phyloP scores from a whole-genome alignment of 2,329 filamentous ascomycete species.

The Coniochaeta sp. region DNA sequence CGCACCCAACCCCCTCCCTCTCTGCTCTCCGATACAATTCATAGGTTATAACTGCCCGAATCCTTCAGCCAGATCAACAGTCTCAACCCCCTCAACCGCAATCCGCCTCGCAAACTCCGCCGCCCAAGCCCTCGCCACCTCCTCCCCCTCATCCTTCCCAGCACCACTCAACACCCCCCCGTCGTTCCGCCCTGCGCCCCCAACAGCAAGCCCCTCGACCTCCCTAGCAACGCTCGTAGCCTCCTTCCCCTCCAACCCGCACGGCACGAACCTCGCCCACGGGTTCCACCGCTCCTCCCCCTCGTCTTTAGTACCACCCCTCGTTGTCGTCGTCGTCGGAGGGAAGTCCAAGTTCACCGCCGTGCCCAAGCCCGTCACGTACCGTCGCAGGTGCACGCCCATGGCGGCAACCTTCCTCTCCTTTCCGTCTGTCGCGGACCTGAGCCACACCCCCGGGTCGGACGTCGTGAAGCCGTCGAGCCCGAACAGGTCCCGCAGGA shows the following conservation, averaged over 20 bases:
- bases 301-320: too few relatives aligned
- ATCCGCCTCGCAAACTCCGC: conserved; percentile 13
- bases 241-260: conserved; percentile 72
- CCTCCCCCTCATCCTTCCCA: conserved; percentile 3
- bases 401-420: conserved; percentile 76
- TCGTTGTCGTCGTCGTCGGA: conserved; percentile 45
- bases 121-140: conserved; percentile 13
- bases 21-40: too few relatives aligned
- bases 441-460: conserved; percentile 77
- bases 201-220: conserved; percentile 9
- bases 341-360: conserved; percentile 71
- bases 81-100: conserved; percentile 13
- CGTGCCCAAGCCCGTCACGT: conserved; percentile 78
- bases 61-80: too few relatives aligned
- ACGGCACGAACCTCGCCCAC: conserved; percentile 74
- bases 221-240: conserved; percentile 67
- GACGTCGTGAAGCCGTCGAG: conserved; percentile 58
- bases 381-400: conserved; percentile 81
- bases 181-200: not conserved
- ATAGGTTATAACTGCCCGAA: too few relatives aligned
- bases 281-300: conserved; percentile 43
- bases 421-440: conserved; percentile 21
- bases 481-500: conserved; percentile 49
- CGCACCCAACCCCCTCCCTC: too few relatives aligned
- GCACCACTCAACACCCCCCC: not conserved